These are phyloP conservation scores for Hypoxylon intermedium DNA, from an alignment of 495 filamentous ascomycete species.

Conservation along the genomic window DNA sequence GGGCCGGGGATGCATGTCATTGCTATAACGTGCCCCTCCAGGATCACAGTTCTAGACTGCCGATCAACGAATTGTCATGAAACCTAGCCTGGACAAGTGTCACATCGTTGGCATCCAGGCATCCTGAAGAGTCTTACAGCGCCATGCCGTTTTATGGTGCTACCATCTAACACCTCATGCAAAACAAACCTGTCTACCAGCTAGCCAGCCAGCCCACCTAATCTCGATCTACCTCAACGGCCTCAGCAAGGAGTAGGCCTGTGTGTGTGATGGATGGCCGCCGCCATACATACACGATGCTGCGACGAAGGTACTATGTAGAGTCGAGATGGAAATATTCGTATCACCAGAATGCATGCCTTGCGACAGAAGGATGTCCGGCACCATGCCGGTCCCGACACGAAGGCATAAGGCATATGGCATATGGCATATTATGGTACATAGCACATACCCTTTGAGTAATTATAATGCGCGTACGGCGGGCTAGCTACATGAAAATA, in stretches of 20 bases:
- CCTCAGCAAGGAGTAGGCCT: conserved; percentile 7
- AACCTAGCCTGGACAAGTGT: conserved; percentile 28
- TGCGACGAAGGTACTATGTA: not conserved
- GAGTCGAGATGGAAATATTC: not conserved
- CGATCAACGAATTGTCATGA: conserved; percentile 28
- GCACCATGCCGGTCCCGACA: conserved; percentile 15
- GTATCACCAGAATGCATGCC: not conserved
- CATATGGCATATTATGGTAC: too few species aligned
- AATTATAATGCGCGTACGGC: conserved; percentile 15
- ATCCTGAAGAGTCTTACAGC: conserved; percentile 17
- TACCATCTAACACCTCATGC: conserved; percentile 9
- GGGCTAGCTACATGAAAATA: conserved; percentile 4
- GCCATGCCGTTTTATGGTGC: conserved; percentile 5
- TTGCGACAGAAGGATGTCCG: conserved; percentile 2
- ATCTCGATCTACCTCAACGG: conserved; percentile 14
- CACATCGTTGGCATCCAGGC: conserved; percentile 25
- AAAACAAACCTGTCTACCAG: conserved; percentile 13
- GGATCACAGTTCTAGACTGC: conserved; percentile 33
- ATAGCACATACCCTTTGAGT: not conserved
- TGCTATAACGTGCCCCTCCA: conserved; percentile 23
- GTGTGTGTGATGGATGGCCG: not conserved
- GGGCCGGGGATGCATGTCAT: conserved; percentile 36
- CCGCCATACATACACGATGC: not conserved
- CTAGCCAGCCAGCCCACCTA: conserved; percentile 11
- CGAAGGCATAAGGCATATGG: too few species aligned